Percentiles rank a stretch among this genome's conserved stretches.
These are phyloP conservation scores for Thalassiosira mediterranea DNA, from an alignment of 352 stramenopile species.

Conservation along the genomic window DNA sequence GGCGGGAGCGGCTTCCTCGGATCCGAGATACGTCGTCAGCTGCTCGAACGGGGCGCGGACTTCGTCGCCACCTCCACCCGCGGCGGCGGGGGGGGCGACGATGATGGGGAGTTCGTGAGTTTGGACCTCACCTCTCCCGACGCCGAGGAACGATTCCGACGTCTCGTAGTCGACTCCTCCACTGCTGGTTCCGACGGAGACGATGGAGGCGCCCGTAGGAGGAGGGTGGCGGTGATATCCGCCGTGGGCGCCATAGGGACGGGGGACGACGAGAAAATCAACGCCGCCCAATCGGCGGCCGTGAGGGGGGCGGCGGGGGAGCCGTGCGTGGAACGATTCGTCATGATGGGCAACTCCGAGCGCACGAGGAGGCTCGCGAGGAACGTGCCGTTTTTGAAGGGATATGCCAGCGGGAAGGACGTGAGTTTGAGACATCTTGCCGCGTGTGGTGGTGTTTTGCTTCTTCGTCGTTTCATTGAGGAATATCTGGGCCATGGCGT, in stretches of 20 bases:
- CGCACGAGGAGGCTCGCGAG: constrained; percentile 16
- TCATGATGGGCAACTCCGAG: constrained; percentile 34
- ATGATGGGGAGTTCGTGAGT: constrained; percentile 6
- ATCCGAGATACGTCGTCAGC: constrained; percentile 24
- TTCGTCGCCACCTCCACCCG: constrained; percentile 26
- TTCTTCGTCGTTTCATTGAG: too few relatives aligned
- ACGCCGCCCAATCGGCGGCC: constrained; percentile 14
- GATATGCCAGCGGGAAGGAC: constrained; percentile 31
- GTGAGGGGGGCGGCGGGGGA: constrained; percentile 14
- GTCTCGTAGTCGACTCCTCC: not conserved
- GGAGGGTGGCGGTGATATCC: constrained; percentile 14
- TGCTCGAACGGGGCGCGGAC: constrained; percentile 17
- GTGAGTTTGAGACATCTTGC: constrained; percentile 9
- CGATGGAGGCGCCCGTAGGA: not conserved
- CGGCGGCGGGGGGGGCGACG: not conserved
- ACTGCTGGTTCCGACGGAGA: not conserved
- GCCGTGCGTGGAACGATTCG: constrained; percentile 19
- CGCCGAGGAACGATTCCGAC: constrained; percentile 22
- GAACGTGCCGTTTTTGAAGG: constrained; percentile 29
- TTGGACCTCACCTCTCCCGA: constrained; percentile 32
- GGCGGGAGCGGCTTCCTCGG: constrained; percentile 39
- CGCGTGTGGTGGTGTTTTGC: too few relatives aligned
- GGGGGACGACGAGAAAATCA: constrained; percentile 16
- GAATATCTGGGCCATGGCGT: too few relatives aligned
- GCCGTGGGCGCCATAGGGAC: constrained; percentile 29